Evolutionary conservation across 2,329 filamentous ascomycete genomes (phyloP), one percentile per base, ranked within the genome.

Genomic region (Talaromyces verruculosus): DNA sequence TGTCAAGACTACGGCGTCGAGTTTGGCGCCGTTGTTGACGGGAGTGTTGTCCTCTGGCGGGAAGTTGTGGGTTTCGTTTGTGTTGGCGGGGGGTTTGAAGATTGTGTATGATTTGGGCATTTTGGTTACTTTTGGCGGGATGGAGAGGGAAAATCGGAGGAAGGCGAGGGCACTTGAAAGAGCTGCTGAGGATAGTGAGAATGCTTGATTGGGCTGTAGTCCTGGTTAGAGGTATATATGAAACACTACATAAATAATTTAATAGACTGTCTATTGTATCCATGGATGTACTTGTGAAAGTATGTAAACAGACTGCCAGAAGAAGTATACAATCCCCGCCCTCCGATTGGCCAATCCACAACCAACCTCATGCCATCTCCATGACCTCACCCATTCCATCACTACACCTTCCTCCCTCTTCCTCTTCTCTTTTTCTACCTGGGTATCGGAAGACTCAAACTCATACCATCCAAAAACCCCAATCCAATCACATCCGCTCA

Each of bases 1-100:
- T 0, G 84, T 89, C 33, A 91, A 90, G 76, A 92, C 89, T 0
- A 79, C 83, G 5, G 82, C 84, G 5, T 85, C 89, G 73, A 88
- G 85, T 65, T 72, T 86, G 1, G 89, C 89, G 0, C 88, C 89
- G 0, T 74, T 87, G 0, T 78, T 89, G 19, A 90, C 89, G 0
- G 90, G 90, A n/a, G 71, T 87, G 0, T 72, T 92, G 53, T 87
- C 87, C 0, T 82, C 82, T 1, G 78, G 79, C 1, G 77, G 82
- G 2, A 73, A 84, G 8, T 89, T 90, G 71, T 88, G 88, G 79
- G 79, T 88, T 1, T 84, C 85, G 0, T 90, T 91, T 71, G 80
- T 87, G 0, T 73, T 83, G n/a, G 89, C 88, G 0, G 89, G 89
- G 58, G 73, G 77, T 0, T 73, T 91, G 69, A 91, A 91, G 74